phyloP scores from a whole-genome alignment of 2,329 filamentous ascomycete genomes.

The Hymenoscyphus salicellus region DNA sequence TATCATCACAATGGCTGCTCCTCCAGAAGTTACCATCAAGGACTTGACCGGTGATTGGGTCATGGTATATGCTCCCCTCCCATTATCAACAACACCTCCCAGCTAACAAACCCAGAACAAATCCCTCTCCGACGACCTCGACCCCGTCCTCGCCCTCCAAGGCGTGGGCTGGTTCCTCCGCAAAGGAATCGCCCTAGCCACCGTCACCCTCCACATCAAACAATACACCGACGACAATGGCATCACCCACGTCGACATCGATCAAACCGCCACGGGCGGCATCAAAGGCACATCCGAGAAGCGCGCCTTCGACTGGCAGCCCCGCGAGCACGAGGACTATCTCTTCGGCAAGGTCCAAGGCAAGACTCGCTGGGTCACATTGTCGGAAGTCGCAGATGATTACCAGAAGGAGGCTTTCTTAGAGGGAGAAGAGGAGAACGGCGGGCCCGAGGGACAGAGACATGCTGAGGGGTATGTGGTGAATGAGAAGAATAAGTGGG shows the following conservation, averaged over 20 bases:
- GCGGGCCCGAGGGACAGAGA: conserved; percentile 42
- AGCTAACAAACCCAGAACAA: conserved; percentile 53
- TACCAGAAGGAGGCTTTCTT: conserved; percentile 49
- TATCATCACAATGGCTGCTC: conserved; percentile 51
- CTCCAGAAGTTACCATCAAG: conserved; percentile 48
- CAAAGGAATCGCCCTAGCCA: conserved; percentile 57
- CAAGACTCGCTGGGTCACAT: conserved; percentile 41
- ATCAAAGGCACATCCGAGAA: conserved; percentile 57
- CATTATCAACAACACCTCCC: conserved; percentile 4
- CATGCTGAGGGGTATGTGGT: conserved; percentile 50
- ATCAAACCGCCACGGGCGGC: conserved; percentile 61
- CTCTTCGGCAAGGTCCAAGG: conserved; percentile 60
- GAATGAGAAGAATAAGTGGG: conserved; percentile 51
- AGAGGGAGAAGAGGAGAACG: conserved; percentile 43
- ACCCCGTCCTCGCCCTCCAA: conserved; percentile 58
- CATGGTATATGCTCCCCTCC: conserved; percentile 42
- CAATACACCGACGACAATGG: conserved; percentile 43
- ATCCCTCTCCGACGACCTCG: conserved; percentile 54
- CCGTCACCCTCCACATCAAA: conserved; percentile 47
- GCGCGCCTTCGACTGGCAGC: conserved; percentile 54
- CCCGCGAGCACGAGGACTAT: conserved; percentile 54
- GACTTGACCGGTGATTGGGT: conserved; percentile 53
- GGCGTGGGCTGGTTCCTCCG: conserved; percentile 56
- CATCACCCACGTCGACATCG: conserved; percentile 53
- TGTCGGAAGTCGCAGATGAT: conserved; percentile 39